Base-by-base conservation (phyloP, 1,284 basidiomycete species). In the Xerocomus minutiporus region DNA sequence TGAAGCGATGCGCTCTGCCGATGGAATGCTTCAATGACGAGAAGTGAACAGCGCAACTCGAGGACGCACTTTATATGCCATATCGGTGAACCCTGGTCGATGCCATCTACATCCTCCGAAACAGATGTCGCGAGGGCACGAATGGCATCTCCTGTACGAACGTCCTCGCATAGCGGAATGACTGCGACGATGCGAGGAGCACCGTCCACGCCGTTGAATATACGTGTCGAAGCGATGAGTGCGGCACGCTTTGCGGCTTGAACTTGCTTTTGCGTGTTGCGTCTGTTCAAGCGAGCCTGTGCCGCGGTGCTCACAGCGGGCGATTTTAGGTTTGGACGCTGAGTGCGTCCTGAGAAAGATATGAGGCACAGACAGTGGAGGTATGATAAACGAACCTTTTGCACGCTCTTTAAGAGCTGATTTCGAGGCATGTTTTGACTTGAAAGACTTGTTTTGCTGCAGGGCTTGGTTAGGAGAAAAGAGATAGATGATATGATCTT, bases 361-460 rank as follows among this genome's bases (percentile, higher is more conserved):
- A 61, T 52, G 20, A 52, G 44, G 8, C 1, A 46, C 1, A 6
- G 28, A 36, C 1, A 2, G 34, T 34, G 28, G 15, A 13, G 23
- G 51, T 48, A 25, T 26, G 46, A 44, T 4, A 12, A 34, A 23
- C 71, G 43, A 35, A 86, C 92, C 92, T 75, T 94, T 95, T 13
- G 90, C 83, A 39, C 81, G 80, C 41, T 91, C 86, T 68, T 90
- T 93, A 43, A 93, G 65, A 0, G 86, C 79, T 8, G 84, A 83
- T 71, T 96, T 95, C 5, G 89, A 82, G 0, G 92, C 81, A 76
- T 97, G 92, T 65, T 85, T 88, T 1, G 89, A 91, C 69, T 95
- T 95, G 79, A 91, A 96, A 1, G 80, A 59, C 68, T 97, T 97
- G 71, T 97, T 96, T 75, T 82, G 75, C 90, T 93, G 49, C 11